Evolutionary conservation across 2,329 filamentous ascomycete genomes (phyloP).

Genomic region (Ascochyta lentis): DNA sequence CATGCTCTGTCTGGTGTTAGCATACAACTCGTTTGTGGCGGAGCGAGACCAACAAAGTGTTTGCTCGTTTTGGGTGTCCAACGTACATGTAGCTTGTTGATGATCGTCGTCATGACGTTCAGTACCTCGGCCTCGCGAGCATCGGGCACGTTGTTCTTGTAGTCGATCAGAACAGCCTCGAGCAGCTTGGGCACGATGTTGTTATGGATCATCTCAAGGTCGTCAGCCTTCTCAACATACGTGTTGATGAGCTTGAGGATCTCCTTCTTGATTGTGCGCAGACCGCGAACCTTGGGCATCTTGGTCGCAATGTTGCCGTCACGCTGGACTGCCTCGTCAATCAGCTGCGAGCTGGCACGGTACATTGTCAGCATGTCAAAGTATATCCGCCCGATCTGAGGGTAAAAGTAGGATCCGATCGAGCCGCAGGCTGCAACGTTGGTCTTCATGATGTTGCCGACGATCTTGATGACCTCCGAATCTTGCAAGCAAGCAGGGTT

Average conservation of each 20-base stretch:
- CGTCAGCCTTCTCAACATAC: constrained; percentile 97
- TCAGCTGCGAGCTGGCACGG: constrained; percentile 92
- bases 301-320: constrained; percentile 96
- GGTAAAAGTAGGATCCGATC: constrained; percentile 96
- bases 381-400: constrained; percentile 96
- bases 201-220: constrained; percentile 87
- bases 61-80: constrained; percentile 60
- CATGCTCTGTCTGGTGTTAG: constrained; percentile 65
- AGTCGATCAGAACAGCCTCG: constrained; percentile 92
- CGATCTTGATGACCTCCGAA: constrained; percentile 94
- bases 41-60: constrained; percentile 53
- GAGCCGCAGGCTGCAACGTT: constrained; percentile 98
- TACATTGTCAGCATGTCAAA: constrained; percentile 99
- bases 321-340: constrained; percentile 86
- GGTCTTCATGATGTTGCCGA: constrained; percentile 99
- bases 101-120: constrained; percentile 97
- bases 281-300: constrained; percentile 92
- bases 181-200: constrained; percentile 96
- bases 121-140: constrained; percentile 95
- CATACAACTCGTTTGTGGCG: constrained; percentile 11
- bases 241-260: constrained; percentile 98
- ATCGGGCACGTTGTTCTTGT: constrained; percentile 95
- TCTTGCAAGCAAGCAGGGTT: constrained; percentile 90
- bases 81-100: constrained; percentile 93
- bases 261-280: constrained; percentile 99